Conservation (phyloP, 371 early-diverging fungal genomes). For the Mucor circinelloides region DNA sequence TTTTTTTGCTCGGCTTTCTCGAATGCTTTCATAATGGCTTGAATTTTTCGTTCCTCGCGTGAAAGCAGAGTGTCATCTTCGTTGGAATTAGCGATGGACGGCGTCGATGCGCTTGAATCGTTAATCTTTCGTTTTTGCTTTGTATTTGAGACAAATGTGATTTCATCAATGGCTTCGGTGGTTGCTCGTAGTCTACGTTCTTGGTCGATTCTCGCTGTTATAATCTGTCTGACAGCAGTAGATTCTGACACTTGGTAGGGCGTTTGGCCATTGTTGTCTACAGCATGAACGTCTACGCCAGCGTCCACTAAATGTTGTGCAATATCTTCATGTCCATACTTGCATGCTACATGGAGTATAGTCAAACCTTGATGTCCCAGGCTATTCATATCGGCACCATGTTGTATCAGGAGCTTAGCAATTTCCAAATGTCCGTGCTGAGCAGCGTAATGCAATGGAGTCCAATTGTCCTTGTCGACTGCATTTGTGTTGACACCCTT, state of each 20-base stretch:
- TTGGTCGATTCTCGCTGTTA: conserved; percentile 46
- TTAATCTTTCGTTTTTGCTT: conserved; percentile 34
- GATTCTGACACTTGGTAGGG: conserved; percentile 58
- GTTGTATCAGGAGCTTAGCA: conserved; percentile 64
- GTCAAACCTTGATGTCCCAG: conserved; percentile 57
- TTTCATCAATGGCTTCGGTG: conserved; percentile 38
- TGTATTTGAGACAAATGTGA: conserved; percentile 38
- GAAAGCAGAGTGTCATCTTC: conserved; percentile 8
- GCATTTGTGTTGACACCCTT: conserved; percentile 80
- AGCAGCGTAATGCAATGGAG: conserved; percentile 85
- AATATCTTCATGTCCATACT: conserved; percentile 54
- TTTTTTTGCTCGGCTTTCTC: conserved; percentile 30
- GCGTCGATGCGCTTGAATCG: conserved; percentile 11
- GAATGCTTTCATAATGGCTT: conserved; percentile 35
- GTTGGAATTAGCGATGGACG: conserved; percentile 13
- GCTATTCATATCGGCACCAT: conserved; percentile 73
- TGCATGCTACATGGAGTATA: conserved; percentile 50
- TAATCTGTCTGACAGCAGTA: conserved; percentile 24
- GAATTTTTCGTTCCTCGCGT: conserved; percentile 31
- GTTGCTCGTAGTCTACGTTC: conserved; percentile 40
- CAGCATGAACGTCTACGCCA: conserved; percentile 64
- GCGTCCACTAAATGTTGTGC: conserved; percentile 64
- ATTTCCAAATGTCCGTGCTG: conserved; percentile 65
- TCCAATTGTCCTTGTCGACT: conserved; percentile 66
- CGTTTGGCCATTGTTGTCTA: conserved; percentile 55